These are phyloP conservation scores for Suillus subluteus DNA, from an alignment of 768 basidiomycete species.

Conservation along the genomic window DNA sequence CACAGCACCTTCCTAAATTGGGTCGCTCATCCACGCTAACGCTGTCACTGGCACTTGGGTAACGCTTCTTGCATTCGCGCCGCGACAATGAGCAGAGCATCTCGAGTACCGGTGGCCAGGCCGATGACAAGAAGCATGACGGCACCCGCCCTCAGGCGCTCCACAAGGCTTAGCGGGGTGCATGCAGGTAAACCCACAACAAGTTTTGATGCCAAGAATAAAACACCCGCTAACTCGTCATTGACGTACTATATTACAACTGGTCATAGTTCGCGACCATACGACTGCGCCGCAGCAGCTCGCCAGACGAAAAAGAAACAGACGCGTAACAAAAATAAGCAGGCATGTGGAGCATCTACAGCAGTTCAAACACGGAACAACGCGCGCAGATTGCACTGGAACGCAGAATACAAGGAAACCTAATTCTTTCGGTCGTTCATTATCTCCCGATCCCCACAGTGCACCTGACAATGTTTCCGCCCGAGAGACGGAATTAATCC, in stretches of 20 bases:
- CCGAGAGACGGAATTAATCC: slow-evolving; percentile 39
- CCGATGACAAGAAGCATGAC: slow-evolving; percentile 31
- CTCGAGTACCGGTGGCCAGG: slow-evolving; percentile 17
- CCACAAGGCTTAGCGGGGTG: slow-evolving; percentile 22
- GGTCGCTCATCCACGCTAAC: slow-evolving; percentile 13
- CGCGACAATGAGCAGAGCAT: slow-evolving; percentile 23
- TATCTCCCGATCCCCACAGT: neutral
- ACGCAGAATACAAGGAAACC: neutral
- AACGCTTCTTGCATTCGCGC: neutral
- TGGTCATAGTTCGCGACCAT: neutral
- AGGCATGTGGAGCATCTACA: too few relatives aligned
- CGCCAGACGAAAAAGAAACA: neutral
- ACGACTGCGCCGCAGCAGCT: neutral
- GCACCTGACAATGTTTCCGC: neutral
- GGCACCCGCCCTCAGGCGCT: slow-evolving; percentile 22
- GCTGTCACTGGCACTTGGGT: neutral
- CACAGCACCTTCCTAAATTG: slow-evolving; percentile 38
- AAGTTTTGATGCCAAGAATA: slow-evolving; percentile 11
- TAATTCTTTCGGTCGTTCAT: neutral
- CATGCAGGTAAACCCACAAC: slow-evolving; percentile 1
- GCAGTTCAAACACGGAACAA: neutral
- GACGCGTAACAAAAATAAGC: too few relatives aligned
- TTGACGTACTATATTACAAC: neutral
- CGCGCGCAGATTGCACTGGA: too few relatives aligned
- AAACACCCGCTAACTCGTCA: neutral